Evolutionary conservation across 2,329 filamentous ascomycete genomes (phyloP).

Genomic region (Sporothrix euskadiensis): DNA sequence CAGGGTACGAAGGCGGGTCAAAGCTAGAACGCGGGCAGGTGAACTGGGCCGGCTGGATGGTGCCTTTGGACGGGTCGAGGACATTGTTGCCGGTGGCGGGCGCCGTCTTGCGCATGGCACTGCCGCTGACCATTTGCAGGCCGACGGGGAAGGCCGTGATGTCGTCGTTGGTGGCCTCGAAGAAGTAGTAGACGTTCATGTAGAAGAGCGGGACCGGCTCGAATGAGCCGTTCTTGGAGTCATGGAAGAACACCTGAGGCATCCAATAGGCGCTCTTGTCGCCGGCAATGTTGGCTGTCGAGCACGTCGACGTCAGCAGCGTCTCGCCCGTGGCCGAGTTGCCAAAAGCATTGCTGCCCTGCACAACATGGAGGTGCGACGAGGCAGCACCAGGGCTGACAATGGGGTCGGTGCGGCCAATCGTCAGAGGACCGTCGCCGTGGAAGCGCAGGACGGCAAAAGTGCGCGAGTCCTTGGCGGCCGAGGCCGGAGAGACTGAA

Average conservation of each 20-base stretch:
- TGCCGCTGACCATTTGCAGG: slow-evolving; percentile 70
- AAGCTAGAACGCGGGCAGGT: slow-evolving; percentile 59
- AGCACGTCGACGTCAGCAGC: slow-evolving; percentile 64
- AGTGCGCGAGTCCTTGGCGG: slow-evolving; percentile 50
- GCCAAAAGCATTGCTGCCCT: slow-evolving; percentile 69
- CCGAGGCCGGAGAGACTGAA: slow-evolving; percentile 40
- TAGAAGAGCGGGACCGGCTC: slow-evolving; percentile 69
- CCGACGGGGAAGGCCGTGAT: slow-evolving; percentile 69
- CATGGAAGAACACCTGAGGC: slow-evolving; percentile 67
- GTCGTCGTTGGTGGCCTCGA: slow-evolving; percentile 63
- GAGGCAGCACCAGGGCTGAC: slow-evolving; percentile 60
- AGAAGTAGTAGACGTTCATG: slow-evolving; percentile 77
- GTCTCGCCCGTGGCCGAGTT: slow-evolving; percentile 61
- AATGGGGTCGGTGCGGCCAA: slow-evolving; percentile 67
- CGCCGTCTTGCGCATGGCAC: slow-evolving; percentile 58
- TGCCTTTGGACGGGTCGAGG: slow-evolving; percentile 54
- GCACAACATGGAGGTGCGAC: slow-evolving; percentile 68
- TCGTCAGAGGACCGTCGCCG: slow-evolving; percentile 61
- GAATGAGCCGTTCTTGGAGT: slow-evolving; percentile 62
- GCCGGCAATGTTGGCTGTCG: slow-evolving; percentile 65
- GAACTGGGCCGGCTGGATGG: slow-evolving; percentile 57
- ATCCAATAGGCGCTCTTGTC: slow-evolving; percentile 79
- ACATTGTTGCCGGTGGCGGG: slow-evolving; percentile 54
- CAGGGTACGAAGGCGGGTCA: slow-evolving; percentile 54
- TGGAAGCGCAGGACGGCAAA: slow-evolving; percentile 72